These are phyloP conservation scores for Polytrichum formosum DNA, from an alignment of 225 moss, liverwort and hornwort species.

Conservation along the genomic window DNA sequence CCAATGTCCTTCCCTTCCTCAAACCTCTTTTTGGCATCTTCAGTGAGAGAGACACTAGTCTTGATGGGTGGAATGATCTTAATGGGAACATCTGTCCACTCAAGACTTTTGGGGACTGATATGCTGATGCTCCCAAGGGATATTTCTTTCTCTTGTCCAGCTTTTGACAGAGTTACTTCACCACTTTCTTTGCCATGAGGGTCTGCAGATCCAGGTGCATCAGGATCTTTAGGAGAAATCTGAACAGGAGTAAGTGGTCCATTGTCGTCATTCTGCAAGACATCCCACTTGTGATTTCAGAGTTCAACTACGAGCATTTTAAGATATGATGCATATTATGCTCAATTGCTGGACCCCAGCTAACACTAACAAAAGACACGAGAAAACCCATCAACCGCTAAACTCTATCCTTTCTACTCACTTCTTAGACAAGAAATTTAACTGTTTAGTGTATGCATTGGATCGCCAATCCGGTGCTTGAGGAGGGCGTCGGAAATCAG, in stretches of 20 bases:
- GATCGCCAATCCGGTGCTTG: no score
- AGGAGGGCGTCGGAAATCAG: no score
- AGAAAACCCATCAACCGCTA: not conserved
- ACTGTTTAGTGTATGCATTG: not conserved
- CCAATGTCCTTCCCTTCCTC: slow-evolving; percentile 24
- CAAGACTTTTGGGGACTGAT: slow-evolving; percentile 15
- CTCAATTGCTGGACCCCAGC: no score
- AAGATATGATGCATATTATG: no score
- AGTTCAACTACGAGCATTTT: no score
- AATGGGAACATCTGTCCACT: slow-evolving; percentile 49
- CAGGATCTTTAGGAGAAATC: slow-evolving; percentile 11
- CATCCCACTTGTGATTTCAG: not conserved
- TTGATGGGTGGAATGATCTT: slow-evolving; percentile 31
- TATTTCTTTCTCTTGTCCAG: slow-evolving; percentile 13
- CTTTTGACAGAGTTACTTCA: slow-evolving; percentile 6
- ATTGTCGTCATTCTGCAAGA: slow-evolving; percentile 37
- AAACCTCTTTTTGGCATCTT: slow-evolving; percentile 19
- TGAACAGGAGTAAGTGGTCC: slow-evolving; percentile 19
- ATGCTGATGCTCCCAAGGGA: slow-evolving; percentile 9
- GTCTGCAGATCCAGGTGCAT: slow-evolving; percentile 14
- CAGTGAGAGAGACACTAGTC: slow-evolving; percentile 28
- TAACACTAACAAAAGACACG: no score
- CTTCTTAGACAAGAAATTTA: not conserved
- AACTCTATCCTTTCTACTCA: not conserved
- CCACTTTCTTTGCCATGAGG: slow-evolving; percentile 23